Conservation (phyloP, 345 rosid species). For the Boechera retrofracta region DNA sequence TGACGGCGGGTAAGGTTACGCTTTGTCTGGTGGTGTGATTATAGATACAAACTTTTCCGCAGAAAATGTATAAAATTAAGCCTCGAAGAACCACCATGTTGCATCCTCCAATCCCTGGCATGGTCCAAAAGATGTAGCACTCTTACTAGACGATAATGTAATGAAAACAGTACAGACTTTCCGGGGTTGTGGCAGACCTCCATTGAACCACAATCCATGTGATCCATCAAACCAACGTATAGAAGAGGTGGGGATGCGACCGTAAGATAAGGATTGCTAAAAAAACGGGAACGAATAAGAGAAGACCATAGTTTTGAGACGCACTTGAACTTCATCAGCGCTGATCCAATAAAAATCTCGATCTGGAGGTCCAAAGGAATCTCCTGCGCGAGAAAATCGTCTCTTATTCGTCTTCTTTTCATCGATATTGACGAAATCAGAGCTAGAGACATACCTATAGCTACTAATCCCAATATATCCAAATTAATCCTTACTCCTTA, state of each 20-base stretch:
- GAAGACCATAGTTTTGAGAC: constrained; percentile 2
- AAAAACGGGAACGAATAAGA: neutral
- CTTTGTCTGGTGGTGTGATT: constrained; percentile 5
- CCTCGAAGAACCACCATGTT: neutral
- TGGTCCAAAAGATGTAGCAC: neutral
- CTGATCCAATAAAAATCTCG: neutral
- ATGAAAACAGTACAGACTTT: neutral
- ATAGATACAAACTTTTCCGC: neutral
- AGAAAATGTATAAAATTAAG: neutral
- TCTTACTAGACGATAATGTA: neutral
- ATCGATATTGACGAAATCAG: too few species aligned
- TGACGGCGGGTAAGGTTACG: neutral
- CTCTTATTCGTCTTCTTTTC: neutral
- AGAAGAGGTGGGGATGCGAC: neutral
- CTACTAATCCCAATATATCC: neutral
- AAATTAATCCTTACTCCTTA: too few species aligned
- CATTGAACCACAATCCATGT: neutral
- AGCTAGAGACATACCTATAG: neutral
- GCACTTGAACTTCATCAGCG: constrained; percentile 16
- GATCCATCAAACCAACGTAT: neutral
- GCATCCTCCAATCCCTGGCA: neutral
- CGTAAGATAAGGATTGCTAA: neutral
- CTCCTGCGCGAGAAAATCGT: neutral
- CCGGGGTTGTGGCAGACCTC: neutral
- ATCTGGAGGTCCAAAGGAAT: neutral